phyloP scores from a whole-genome alignment of 352 stramenopile species.

The Phytophthora meadii region DNA sequence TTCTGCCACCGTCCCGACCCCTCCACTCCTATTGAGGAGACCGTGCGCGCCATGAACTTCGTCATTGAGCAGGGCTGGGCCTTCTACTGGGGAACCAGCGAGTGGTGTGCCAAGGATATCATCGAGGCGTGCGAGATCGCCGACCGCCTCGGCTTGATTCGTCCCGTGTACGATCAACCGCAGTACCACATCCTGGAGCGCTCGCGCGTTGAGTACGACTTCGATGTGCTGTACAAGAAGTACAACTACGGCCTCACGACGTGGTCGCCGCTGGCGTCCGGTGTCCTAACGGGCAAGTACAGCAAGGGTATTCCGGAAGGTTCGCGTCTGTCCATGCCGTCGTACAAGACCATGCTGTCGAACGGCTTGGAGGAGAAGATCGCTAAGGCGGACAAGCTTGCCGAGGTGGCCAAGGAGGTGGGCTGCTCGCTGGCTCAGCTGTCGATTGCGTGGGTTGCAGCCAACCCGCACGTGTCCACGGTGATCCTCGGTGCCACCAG shows the following conservation, averaged over 20 bases:
- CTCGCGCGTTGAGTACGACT: constrained; percentile 76
- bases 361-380: constrained; percentile 58
- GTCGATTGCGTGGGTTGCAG: constrained; percentile 61
- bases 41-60: constrained; percentile 74
- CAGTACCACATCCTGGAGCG: constrained; percentile 83
- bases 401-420: constrained; percentile 66
- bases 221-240: constrained; percentile 69
- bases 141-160: constrained; percentile 49
- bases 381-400: constrained; percentile 51
- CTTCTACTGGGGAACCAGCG: constrained; percentile 76
- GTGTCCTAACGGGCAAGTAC: constrained; percentile 86
- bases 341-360: constrained; percentile 61
- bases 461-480: constrained; percentile 69
- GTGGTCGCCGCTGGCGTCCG: constrained; percentile 74
- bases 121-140: constrained; percentile 66
- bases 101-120: constrained; percentile 75
- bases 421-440: constrained; percentile 67
- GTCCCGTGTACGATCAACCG: constrained; percentile 63
- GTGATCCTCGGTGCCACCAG: constrained; percentile 71
- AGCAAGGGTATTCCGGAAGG: constrained; percentile 76
- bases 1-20: constrained; percentile 77
- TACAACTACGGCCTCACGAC: constrained; percentile 81
- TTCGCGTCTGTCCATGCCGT: constrained; percentile 60
- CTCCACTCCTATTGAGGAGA: constrained; percentile 73
- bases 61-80: constrained; percentile 50